Base-by-base conservation (phyloP, 1,284 basidiomycete genomes). In the Jaminaea rosea region DNA sequence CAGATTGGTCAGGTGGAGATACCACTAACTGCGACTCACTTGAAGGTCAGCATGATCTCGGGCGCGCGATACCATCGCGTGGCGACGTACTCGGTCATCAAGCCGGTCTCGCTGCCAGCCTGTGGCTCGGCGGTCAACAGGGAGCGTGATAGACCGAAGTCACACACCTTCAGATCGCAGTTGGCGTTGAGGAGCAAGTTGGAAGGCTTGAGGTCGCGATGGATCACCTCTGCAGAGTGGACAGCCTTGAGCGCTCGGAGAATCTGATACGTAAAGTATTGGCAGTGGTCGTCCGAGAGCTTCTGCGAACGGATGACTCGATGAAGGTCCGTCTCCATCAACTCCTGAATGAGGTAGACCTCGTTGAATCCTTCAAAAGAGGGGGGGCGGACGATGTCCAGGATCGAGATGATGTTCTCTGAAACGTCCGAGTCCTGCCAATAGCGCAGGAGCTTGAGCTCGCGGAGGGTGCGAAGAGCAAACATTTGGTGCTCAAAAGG, bases 121-220 rank as follows among this genome's bases (percentile, higher is more conserved):
- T 11, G 13, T 0, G 50, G 51, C 31, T 54, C 47, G 13, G 47
- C 50, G 15, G 46, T 50, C n/a, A 45, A 44, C 5, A 62, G 41
- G 44, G 41, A 49, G 23, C 65, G 52, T 24, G 65, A 56, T 9
- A 67, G 54, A 9, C 62, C 62, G 52, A 63, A 62, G 49, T 65
- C 65, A 50, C 63, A 66, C 11, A 66, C 55, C 44, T 64, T 64
- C 60, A 96, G 82, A 72, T 96, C 92, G 69, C 92, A 96, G 75
- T 96, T 93, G 58, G 89, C 88, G 68, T 94, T 94, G 50, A 96
- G 80, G n/a, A 94, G 82, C 7, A 94, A 79, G 68, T 96, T 96
- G 28, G 89, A 91, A 0, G 91, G 91, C 76, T 96, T 96, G 61
- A 96, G 82, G 75, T 96, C 91, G 54, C 92, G 85, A 74, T 96